phyloP scores from a whole-genome alignment of 345 rosid genomes.

The Cardamine resedifolia region DNA sequence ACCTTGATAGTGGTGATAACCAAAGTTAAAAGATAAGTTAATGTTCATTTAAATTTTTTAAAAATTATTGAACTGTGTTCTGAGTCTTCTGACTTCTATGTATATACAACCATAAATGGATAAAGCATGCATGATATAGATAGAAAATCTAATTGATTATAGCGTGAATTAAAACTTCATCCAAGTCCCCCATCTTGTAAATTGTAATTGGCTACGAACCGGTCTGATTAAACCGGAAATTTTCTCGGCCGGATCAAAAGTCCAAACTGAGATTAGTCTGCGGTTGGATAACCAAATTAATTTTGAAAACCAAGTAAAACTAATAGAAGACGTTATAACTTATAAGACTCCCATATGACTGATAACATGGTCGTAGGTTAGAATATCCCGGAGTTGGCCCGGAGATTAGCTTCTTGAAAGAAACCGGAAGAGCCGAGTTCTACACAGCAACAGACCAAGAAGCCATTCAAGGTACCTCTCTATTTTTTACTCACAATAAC shows the following conservation, averaged over 20 bases:
- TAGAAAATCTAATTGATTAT: too few relatives aligned
- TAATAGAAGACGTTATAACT: background rate
- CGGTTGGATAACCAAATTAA: background rate
- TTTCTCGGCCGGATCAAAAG: background rate
- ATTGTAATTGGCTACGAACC: background rate
- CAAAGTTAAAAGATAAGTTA: too few relatives aligned
- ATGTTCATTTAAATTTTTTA: too few relatives aligned
- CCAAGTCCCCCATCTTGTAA: background rate
- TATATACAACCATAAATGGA: too few relatives aligned
- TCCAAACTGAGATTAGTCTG: background rate
- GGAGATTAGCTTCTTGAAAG: conserved; percentile 68
- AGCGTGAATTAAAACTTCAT: too few relatives aligned
- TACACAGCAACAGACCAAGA: conserved; percentile 66
- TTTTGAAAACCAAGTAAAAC: background rate
- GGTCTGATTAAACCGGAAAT: background rate
- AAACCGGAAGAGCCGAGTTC: conserved; percentile 66
- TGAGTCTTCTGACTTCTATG: too few relatives aligned
- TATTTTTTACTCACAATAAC: background rate
- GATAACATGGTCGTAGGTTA: conserved; percentile 42
- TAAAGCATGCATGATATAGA: too few relatives aligned
- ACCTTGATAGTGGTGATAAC: background rate
- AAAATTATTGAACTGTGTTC: too few relatives aligned
- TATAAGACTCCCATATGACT: background rate
- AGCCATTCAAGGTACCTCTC: conserved; percentile 63
- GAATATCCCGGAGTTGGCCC: conserved; percentile 90